These are phyloP conservation scores for Myxozyma udenii DNA, from an alignment of 805 yeast genomes.

Conservation along the genomic window DNA sequence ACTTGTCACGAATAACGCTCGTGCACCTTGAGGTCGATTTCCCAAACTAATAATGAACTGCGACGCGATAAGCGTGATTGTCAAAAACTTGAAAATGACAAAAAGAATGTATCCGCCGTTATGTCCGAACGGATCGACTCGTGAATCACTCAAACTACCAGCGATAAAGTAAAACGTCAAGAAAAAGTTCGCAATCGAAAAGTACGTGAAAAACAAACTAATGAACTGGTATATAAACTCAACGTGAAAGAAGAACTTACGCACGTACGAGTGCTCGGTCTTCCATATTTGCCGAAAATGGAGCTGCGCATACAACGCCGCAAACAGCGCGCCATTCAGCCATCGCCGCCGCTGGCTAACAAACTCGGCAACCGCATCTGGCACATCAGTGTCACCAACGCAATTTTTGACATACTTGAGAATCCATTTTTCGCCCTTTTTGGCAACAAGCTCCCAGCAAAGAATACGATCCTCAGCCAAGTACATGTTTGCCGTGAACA, in stretches of 20 bases:
- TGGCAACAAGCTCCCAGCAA: conserved; percentile 94
- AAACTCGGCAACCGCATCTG: conserved; percentile 71
- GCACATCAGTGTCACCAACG: conserved; percentile 93
- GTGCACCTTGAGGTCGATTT: conserved; percentile 89
- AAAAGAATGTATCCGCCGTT: conserved; percentile 74
- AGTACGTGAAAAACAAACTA: conserved; percentile 82
- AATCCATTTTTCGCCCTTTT: conserved; percentile 66
- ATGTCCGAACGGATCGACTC: conserved; percentile 24
- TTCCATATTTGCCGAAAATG: conserved; percentile 76
- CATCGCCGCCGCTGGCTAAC: conserved; percentile 92
- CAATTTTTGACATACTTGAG: conserved; percentile 84
- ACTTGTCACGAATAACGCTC: conserved; percentile 68
- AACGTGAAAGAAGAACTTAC: conserved; percentile 69
- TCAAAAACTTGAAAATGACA: conserved; percentile 79
- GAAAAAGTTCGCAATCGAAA: conserved; percentile 84
- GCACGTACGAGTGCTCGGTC: conserved; percentile 61
- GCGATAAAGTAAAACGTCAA: conserved; percentile 86
- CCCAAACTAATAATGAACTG: conserved; percentile 91
- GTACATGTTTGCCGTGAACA: conserved; percentile 94
- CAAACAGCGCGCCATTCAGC: conserved; percentile 95
- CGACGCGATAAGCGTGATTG: conserved; percentile 72
- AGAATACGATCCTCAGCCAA: conserved; percentile 94
- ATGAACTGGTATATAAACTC: conserved; percentile 78
- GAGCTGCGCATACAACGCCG: conserved; percentile 79
- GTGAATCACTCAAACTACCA: conserved; percentile 63